Evolutionary conservation across 306 rosid genomes (phyloP), one percentile per base, ranked within the genome.

Genomic region (Lablab purpureus): DNA sequence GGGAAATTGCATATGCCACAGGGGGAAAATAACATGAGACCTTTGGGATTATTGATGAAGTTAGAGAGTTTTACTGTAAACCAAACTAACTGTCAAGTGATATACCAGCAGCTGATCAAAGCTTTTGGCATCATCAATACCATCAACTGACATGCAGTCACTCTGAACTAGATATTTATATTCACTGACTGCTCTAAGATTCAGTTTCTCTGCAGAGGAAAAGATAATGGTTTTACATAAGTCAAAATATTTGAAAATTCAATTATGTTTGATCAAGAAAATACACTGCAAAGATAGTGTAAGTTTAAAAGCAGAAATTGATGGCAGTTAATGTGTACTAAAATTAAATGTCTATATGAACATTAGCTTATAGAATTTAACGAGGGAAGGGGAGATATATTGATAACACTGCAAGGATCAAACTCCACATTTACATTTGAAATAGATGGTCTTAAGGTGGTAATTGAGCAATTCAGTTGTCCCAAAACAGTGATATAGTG

Each of bases 81-180:
- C 18, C 22, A 65, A 80, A 84, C 81, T 54, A 63, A 43, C n/a
- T 19, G 83, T 65, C 23, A 41, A 67, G 66, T 73, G 71, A 46
- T 69, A 85, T 88, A 93, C 99, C 97, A 74, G 76, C 66, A 96
- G 88, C 77, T 50, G 82, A 50, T 50, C 85, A 82, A 96, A 93
- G 76, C 79, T 85, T 80, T 37, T 75, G 64, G 91, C 90, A 86
- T 93, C 98, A 75, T 93, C 92, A 66, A 88, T 87, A 32, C 93
- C 94, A 73, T 82, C 91, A 84, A 93, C 77, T 71, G 81, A 78
- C 79, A 82, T 75, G 86, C 94, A 90, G 62, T 85, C 93, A 80
- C 98, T 90, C 67, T 91, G 96, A 82, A 87, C 88, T 82, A 96
- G 93, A 88, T 87, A 96, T 77, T 85, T 91, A 91, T 91, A 93